Percentiles rank a stretch among this genome's conserved stretches.
phyloP scores from a whole-genome alignment of 306 rosid species.

The Cercis canadensis region DNA sequence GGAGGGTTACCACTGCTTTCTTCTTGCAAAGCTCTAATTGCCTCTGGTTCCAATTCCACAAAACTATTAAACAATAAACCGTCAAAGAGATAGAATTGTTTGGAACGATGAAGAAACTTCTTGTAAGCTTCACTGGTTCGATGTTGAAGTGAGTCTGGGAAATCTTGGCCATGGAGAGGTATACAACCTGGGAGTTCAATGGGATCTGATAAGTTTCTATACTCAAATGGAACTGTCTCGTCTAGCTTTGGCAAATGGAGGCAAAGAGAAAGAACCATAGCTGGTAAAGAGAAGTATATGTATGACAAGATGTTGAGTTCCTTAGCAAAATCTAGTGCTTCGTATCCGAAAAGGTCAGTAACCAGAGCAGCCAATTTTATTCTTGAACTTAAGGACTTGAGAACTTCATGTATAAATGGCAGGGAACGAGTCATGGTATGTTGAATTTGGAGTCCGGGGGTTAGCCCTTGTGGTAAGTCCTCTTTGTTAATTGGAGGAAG shows the following conservation, averaged over 20 bases:
- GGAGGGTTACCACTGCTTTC: not conserved
- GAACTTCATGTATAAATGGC: constrained; percentile 22
- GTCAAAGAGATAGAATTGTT: constrained; percentile 36
- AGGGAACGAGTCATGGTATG: constrained; percentile 31
- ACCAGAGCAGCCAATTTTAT: constrained; percentile 35
- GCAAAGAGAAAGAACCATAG: no score
- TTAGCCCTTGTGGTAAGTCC: not conserved
- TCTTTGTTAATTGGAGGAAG: constrained; percentile 11
- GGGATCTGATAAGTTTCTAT: constrained; percentile 14
- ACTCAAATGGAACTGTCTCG: no score
- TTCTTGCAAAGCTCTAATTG: constrained; percentile 28
- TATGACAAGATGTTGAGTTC: constrained; percentile 31
- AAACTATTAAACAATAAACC: constrained; percentile 44
- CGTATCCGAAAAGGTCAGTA: not conserved
- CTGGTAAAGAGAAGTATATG: no score
- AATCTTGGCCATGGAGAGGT: constrained; percentile 35
- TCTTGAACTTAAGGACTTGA: constrained; percentile 20
- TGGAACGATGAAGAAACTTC: not conserved
- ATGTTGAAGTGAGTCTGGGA: constrained; percentile 19
- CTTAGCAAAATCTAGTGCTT: constrained; percentile 35
- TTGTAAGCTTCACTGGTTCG: constrained; percentile 33
- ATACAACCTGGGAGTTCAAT: constrained; percentile 42
- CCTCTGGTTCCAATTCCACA: constrained; percentile 30
- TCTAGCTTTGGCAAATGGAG: no score
- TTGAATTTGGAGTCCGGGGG: constrained; percentile 35